phyloP scores from a whole-genome alignment of 2,329 filamentous ascomycete species.

The Coleophoma eucalyptorum region DNA sequence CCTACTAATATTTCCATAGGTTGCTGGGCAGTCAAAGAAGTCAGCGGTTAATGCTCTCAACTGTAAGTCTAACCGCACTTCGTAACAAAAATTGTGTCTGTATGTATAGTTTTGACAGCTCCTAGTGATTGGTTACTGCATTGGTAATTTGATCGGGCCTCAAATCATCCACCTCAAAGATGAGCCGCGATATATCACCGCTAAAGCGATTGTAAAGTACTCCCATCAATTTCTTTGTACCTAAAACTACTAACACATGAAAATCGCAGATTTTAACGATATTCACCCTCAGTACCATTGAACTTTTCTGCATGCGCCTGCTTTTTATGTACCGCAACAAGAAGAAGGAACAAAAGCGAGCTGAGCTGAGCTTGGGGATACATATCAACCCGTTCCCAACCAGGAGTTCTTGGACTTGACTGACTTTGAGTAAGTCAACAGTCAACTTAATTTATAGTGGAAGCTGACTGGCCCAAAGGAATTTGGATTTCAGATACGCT shows the following conservation, averaged over 20 bases:
- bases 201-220: background rate
- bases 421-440: background rate
- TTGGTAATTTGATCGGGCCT: background rate
- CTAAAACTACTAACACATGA: background rate
- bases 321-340: background rate
- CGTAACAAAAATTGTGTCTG: background rate
- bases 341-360: background rate
- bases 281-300: background rate
- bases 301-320: background rate
- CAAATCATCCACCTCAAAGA: background rate
- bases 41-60: background rate
- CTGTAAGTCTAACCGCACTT: background rate
- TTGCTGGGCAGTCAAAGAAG: background rate
- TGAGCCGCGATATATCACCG: background rate
- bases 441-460: background rate
- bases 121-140: background rate
- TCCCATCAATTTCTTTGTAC: background rate
- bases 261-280: background rate
- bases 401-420: constrained; percentile 6
- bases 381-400: background rate
- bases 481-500: background rate
- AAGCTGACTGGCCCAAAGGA: background rate
- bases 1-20: background rate
- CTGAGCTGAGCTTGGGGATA: background rate
- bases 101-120: background rate